Conservation (phyloP, 345 rosid genomes). For the Lepidium didymum region DNA sequence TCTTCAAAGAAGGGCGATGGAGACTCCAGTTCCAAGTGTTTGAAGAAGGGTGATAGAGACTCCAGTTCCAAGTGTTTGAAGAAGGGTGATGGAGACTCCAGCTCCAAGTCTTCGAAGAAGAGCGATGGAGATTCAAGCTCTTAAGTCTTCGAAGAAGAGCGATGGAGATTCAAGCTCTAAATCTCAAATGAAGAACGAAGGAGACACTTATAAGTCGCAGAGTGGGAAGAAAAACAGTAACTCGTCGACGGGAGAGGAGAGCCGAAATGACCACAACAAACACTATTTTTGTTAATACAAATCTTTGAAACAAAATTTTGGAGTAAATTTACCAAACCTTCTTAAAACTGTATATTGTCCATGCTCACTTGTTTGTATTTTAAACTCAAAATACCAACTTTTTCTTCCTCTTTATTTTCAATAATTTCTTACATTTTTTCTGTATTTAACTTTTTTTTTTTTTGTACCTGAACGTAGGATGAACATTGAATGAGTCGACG, state of each 20-base stretch:
- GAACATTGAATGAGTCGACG: neutral
- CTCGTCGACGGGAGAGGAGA: conserved; percentile 21
- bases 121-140: neutral
- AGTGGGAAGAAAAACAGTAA: conserved; percentile 24
- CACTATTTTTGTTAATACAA: neutral
- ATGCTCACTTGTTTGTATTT: conserved; percentile 17
- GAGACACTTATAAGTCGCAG: neutral
- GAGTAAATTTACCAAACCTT: neutral
- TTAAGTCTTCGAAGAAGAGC: neutral
- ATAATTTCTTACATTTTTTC: neutral
- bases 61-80: neutral
- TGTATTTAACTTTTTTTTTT: neutral
- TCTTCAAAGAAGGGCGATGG: neutral
- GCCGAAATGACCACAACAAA: conserved; percentile 14
- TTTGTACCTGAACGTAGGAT: neutral
- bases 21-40: neutral
- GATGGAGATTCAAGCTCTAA: neutral
- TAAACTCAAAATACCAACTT: neutral
- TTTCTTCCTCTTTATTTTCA: neutral
- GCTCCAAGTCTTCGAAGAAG: conserved; percentile 6
- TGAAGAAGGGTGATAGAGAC: neutral
- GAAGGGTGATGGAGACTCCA: neutral
- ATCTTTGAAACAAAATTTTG: neutral
- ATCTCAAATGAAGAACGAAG: conserved; percentile 2
- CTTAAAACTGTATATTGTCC: conserved; percentile 12